Evolutionary conservation across 192 early-diverging fungal species (phyloP).

Genomic region (Mortierella hygrophila): DNA sequence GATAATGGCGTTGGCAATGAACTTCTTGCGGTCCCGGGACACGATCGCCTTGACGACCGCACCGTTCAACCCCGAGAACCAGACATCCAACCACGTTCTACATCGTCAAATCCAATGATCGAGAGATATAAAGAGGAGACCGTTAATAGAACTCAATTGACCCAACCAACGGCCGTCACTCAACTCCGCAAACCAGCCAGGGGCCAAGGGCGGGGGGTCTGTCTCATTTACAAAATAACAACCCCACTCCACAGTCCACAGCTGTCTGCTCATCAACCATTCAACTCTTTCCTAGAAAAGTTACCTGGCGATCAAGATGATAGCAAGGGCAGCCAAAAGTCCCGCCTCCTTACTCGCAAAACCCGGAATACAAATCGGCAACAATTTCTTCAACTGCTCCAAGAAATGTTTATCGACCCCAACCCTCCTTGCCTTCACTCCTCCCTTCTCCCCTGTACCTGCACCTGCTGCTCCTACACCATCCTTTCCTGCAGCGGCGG

Average conservation of each 20-base stretch:
- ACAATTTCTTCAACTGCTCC: constrained; percentile 65
- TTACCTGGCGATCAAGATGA: constrained; percentile 66
- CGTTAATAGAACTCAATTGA: not conserved
- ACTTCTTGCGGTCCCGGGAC: constrained; percentile 70
- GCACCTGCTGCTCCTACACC: not conserved
- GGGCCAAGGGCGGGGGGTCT: too few species aligned
- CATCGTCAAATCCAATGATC: constrained; percentile 35
- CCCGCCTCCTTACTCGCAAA: constrained; percentile 62
- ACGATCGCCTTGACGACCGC: constrained; percentile 83
- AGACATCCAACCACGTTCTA: constrained; percentile 74
- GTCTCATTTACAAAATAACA: not conserved
- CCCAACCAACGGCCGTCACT: not conserved
- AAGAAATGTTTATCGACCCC: constrained; percentile 70
- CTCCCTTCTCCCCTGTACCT: not conserved
- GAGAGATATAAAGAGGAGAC: not conserved
- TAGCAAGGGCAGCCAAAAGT: constrained; percentile 60
- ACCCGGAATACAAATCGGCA: constrained; percentile 74
- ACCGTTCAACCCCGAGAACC: constrained; percentile 75
- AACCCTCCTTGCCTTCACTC: constrained; percentile 37
- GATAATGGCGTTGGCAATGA: constrained; percentile 70
- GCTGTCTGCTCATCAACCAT: not conserved
- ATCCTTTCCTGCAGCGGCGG: not conserved
- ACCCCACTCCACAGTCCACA: not conserved
- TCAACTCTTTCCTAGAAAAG: not conserved
- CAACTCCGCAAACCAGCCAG: not conserved